Conservation (phyloP, 306 rosid species). For the Lathyrus sativus region DNA sequence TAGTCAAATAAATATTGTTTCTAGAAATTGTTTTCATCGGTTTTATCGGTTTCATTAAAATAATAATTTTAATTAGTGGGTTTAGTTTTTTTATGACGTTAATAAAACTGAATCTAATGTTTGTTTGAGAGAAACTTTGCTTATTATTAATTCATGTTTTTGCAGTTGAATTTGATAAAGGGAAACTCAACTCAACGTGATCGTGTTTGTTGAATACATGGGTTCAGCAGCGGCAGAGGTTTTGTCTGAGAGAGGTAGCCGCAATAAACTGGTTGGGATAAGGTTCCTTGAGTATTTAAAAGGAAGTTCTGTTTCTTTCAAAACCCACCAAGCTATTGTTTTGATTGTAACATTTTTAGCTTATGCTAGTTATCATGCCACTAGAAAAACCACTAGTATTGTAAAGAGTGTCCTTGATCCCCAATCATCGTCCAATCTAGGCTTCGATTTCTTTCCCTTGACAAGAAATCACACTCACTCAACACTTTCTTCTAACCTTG, state of each 20-base stretch:
- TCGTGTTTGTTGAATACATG: conserved; percentile 46
- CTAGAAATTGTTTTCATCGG: too few relatives aligned
- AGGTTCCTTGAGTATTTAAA: conserved; percentile 55
- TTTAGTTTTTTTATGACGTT: too few relatives aligned
- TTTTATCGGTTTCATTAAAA: too few relatives aligned
- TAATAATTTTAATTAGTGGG: too few relatives aligned
- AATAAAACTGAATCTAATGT: conserved; percentile 16
- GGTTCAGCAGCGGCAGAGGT: conserved; percentile 55
- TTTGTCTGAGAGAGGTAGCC: conserved; percentile 32
- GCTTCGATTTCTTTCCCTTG: conserved; percentile 39
- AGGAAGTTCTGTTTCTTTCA: conserved; percentile 71
- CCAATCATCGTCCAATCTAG: conserved; percentile 45
- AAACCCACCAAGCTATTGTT: conserved; percentile 81
- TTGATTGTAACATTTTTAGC: conserved; percentile 81
- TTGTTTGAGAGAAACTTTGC: neutral
- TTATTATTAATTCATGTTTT: neutral
- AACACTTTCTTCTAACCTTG: conserved; percentile 42
- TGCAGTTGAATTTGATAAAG: conserved; percentile 34
- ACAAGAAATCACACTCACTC: conserved; percentile 28
- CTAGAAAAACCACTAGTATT: conserved; percentile 89
- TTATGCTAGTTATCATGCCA: conserved; percentile 88
- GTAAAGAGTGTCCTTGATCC: conserved; percentile 97
- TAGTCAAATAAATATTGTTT: too few relatives aligned
- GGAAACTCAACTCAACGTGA: conserved; percentile 34
- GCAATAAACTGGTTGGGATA: conserved; percentile 62